A percentile compares a stretch with the other conserved stretches of the same genome.
Conservation (phyloP, 352 stramenopile genomes). For the Thalassiosira mediterranea region DNA sequence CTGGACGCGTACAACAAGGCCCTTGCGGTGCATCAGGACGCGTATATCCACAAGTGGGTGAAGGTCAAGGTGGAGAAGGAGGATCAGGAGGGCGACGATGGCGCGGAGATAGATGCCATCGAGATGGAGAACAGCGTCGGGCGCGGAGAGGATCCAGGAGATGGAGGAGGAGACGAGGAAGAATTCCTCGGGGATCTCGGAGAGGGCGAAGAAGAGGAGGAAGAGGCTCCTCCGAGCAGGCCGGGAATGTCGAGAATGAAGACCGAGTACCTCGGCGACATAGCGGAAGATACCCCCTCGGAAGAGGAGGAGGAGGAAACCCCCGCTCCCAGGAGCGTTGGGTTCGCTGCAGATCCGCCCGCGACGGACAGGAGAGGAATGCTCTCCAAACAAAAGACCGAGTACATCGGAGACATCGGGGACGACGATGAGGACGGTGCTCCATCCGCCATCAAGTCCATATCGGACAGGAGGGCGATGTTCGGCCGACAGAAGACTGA, state of each 20-base stretch:
- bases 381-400: not conserved
- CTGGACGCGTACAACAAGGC: conserved; percentile 24
- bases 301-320: conserved; percentile 3
- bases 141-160: not conserved
- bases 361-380: not conserved
- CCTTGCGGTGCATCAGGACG: conserved; percentile 22
- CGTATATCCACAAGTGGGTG: conserved; percentile 28
- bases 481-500: not conserved
- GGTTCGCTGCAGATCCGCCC: not conserved
- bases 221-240: not conserved
- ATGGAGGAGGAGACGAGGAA: not conserved
- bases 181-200: conserved; percentile 5
- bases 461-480: not conserved
- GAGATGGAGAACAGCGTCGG: not conserved
- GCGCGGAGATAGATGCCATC: not conserved
- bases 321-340: not conserved
- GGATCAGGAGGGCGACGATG: not conserved
- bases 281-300: not conserved
- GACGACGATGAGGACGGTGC: conserved; percentile 2
- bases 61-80: conserved; percentile 23
- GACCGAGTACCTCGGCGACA: conserved; percentile 3
- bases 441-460: not conserved
- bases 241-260: not conserved
- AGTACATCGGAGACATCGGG: not conserved
- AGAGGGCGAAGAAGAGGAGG: not conserved